Conservation (phyloP, 2,329 filamentous ascomycete genomes). For the Annulohypoxylon truncatum region DNA sequence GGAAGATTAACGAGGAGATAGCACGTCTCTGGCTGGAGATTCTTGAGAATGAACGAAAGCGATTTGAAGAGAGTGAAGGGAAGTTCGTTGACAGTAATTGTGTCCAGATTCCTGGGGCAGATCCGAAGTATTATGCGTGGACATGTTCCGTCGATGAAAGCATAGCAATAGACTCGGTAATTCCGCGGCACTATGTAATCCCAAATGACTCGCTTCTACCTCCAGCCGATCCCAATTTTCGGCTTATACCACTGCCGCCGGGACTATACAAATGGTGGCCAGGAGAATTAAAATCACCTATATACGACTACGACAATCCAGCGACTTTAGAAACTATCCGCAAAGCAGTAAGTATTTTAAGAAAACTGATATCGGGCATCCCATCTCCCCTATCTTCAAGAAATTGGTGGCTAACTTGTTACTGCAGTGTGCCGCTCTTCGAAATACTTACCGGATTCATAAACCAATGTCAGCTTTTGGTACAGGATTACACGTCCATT, state of each 20-base stretch:
- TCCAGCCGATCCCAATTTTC: background rate
- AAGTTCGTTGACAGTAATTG: background rate
- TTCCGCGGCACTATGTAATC: background rate
- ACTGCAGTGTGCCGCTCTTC: conserved; percentile 30
- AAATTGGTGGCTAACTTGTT: conserved; percentile 7
- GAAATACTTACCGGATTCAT: conserved; percentile 39
- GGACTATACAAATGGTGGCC: conserved; percentile 35
- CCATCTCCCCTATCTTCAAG: background rate
- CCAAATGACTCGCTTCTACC: background rate
- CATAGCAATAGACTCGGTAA: background rate
- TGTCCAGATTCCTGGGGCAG: background rate
- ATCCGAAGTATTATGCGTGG: conserved; percentile 11
- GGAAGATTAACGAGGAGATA: too few species aligned
- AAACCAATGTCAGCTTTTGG: conserved; percentile 25
- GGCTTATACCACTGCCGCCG: background rate
- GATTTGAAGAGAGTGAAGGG: background rate
- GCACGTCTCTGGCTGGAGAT: background rate
- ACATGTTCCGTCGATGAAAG: background rate
- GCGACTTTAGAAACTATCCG: conserved; percentile 9
- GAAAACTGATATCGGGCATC: background rate
- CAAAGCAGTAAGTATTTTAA: conserved; percentile 26
- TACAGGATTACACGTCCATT: conserved; percentile 40
- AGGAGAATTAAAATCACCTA: conserved; percentile 36
- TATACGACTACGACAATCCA: conserved; percentile 35
- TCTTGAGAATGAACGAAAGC: background rate